A percentile compares a stretch with the other conserved stretches of the same genome.
These are phyloP conservation scores for Pythium aristosporum DNA, from an alignment of 352 stramenopile genomes.

Conservation along the genomic window DNA sequence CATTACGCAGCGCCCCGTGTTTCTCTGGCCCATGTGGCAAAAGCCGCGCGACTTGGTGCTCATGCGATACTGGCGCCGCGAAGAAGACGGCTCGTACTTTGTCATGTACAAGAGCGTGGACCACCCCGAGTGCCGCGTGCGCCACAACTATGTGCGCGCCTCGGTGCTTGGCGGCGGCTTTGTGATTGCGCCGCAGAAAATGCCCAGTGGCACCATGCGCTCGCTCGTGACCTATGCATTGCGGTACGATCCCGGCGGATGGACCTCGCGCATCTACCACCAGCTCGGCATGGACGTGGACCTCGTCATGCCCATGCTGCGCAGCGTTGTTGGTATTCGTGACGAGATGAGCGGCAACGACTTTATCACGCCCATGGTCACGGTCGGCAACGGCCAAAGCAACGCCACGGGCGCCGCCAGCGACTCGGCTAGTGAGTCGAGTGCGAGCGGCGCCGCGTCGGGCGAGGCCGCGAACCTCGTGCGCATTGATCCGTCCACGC, in stretches of 20 bases:
- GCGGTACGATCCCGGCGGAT: slow-evolving; percentile 77
- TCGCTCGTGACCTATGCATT: slow-evolving; percentile 83
- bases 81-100: slow-evolving; percentile 89
- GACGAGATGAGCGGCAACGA: slow-evolving; percentile 81
- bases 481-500: slow-evolving; percentile 52
- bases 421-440: slow-evolving; percentile 21
- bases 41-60: slow-evolving; percentile 84
- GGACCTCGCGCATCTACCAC: slow-evolving; percentile 77
- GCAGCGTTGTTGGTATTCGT: slow-evolving; percentile 79
- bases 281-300: slow-evolving; percentile 90
- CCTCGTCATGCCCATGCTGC: slow-evolving; percentile 82
- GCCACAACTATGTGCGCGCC: slow-evolving; percentile 85
- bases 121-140: slow-evolving; percentile 82
- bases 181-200: slow-evolving; percentile 83
- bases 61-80: slow-evolving; percentile 86
- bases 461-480: slow-evolving; percentile 31
- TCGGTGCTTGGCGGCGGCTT: slow-evolving; percentile 79
- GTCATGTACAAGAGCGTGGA: slow-evolving; percentile 90
- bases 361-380: slow-evolving; percentile 88
- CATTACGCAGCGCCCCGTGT: slow-evolving; percentile 81
- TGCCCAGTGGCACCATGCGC: slow-evolving; percentile 70
- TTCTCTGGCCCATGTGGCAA: slow-evolving; percentile 85
- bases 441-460: slow-evolving; percentile 17
- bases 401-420: neutral
- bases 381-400: slow-evolving; percentile 31